phyloP scores from a whole-genome alignment of 768 basidiomycete species.

The Suillus tomentosus region DNA sequence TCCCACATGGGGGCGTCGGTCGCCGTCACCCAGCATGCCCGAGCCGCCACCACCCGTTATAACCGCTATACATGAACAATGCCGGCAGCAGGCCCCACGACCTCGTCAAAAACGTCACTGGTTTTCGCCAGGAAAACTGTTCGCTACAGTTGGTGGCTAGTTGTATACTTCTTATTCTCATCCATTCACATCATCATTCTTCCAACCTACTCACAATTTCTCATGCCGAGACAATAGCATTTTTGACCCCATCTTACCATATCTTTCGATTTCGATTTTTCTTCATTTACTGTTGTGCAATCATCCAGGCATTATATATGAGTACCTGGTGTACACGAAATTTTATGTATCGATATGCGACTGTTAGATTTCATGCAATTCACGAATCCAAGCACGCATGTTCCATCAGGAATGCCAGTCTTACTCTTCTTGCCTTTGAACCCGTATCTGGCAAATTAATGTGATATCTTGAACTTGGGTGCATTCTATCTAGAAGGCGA shows the following conservation, averaged over 20 bases:
- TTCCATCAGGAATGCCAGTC: background rate
- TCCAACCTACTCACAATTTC: constrained; percentile 2
- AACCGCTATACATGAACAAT: constrained; percentile 34
- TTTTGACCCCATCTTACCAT: constrained; percentile 19
- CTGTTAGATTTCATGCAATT: constrained; percentile 7
- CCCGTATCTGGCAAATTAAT: background rate
- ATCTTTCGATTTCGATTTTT: constrained; percentile 18
- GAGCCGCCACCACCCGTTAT: constrained; percentile 29
- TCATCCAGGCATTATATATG: constrained; percentile 30
- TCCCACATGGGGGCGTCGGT: constrained; percentile 35
- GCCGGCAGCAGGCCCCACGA: constrained; percentile 33
- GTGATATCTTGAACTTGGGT: background rate
- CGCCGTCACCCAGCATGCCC: constrained; percentile 43
- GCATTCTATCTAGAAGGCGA: background rate
- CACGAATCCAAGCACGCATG: constrained; percentile 5
- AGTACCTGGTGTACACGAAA: constrained; percentile 35
- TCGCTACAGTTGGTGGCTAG: constrained; percentile 44
- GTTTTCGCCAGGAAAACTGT: constrained; percentile 57
- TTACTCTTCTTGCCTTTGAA: background rate
- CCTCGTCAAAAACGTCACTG: constrained; percentile 50
- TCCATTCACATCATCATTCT: constrained; percentile 10
- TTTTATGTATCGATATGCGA: constrained; percentile 25
- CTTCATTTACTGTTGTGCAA: constrained; percentile 13
- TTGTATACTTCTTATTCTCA: constrained; percentile 7
- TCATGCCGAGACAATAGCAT: constrained; percentile 26